Base-by-base conservation (phyloP, 371 early-diverging fungal species). In the Mucor saturninus region DNA sequence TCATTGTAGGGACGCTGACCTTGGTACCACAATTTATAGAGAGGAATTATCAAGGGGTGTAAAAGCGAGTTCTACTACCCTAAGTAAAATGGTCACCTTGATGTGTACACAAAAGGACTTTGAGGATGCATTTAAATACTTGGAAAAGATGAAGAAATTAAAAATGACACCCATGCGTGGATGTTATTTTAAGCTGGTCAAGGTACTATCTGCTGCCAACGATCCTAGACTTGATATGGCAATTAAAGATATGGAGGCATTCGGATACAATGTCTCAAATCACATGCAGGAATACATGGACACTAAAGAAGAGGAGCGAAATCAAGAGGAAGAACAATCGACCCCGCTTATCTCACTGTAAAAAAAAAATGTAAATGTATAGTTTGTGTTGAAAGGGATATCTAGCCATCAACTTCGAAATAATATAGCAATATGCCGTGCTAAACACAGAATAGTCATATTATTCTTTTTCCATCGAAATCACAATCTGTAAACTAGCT, bases 111-210 rank as follows among this genome's bases (percentile, higher is more conserved):
- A 86, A 57, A 80, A 80, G 14, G 79, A 87, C 69, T 93, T 90
- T 62, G 91, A 92, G 68, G 89, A 86, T 28, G 91, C 90, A 8
- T 93, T 93, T 60, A 70, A 72, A 43, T 92, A 90, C 51, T 69
- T 93, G 62, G 91, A 92, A 71, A 76, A 87, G 43, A 89, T 90
- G 88, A 89, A 90, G 68, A 65, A 81, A 14, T 71, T 74, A 21
- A 76, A 77, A 35, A 76, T 87, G 62, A 73, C 82, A 21, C 93
- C 93, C 0, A 64, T 75, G 1, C 81, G 83, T 59, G 73, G 79
- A 2, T 77, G 83, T 14, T 90, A 91, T 60, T 81, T 84, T 31
- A 72, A 71, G 5, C 69, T 93, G 4, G 83, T 88, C 3, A 83
- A 83, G 30, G 84, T 81, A 54, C 79, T 91, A 28, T 88, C 90